These are phyloP conservation scores for Sequoiadendron giganteum DNA, from an alignment of 75 land plant species.

Conservation along the genomic window DNA sequence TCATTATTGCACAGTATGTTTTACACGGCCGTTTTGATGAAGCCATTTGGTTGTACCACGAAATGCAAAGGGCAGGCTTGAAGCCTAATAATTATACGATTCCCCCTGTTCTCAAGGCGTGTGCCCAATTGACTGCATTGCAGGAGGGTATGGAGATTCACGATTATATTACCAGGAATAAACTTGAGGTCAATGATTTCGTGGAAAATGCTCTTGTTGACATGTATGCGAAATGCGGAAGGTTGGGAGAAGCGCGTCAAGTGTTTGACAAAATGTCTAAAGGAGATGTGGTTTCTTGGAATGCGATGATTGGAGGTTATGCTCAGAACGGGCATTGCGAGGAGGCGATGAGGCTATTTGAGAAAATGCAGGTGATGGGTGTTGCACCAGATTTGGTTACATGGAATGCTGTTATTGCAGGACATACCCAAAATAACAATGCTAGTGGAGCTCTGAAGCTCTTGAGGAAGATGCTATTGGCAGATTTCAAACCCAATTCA, in stretches of 20 bases:
- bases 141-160: conserved; percentile 45
- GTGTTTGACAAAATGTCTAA: conserved; percentile 36
- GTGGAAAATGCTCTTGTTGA: conserved; percentile 37
- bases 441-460: conserved; percentile 31
- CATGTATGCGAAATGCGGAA: conserved; percentile 52
- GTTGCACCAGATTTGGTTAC: conserved; percentile 56
- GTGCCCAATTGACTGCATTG: conserved; percentile 30
- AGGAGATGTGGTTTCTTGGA: conserved; percentile 50
- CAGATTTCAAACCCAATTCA: conserved; percentile 30
- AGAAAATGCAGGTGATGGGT: conserved; percentile 41
- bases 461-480: conserved; percentile 32
- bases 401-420: conserved; percentile 47
- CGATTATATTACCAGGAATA: conserved; percentile 7
- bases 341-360: conserved; percentile 32
- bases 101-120: conserved; percentile 60
- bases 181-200: conserved; percentile 20
- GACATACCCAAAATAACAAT: conserved; percentile 34
- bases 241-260: conserved; percentile 20
- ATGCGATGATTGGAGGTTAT: conserved; percentile 47
- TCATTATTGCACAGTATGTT: conserved; percentile 51
- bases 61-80: conserved; percentile 36
- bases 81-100: conserved; percentile 57
- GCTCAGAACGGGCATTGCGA: conserved; percentile 24
- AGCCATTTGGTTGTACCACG: conserved; percentile 42
- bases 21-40: conserved; percentile 34